Base-by-base conservation (phyloP, 2,329 filamentous ascomycete genomes). In the Onygenales sp. region DNA sequence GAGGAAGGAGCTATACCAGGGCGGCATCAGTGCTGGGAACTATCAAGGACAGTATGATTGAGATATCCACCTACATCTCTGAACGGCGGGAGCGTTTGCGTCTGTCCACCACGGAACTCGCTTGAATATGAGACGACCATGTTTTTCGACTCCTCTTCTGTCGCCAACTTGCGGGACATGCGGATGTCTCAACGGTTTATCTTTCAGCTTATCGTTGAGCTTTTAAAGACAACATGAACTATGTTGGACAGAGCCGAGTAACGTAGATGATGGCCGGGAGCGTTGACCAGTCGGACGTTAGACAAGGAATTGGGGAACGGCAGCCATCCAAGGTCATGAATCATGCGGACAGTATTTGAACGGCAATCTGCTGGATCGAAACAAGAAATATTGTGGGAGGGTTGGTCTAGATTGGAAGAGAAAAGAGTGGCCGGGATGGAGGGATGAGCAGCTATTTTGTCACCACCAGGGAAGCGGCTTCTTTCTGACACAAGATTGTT, bases 41-140 rank as follows among this genome's bases (percentile, higher is more conserved):
- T 27, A 27, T 27, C 21, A 32, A 13, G 4, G 33, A 45, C 31
- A 32, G 27, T 49, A 45, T 17, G 13, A 45, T 13, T 42, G 14
- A 44, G 21, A 39, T 33, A 46, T 37, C 2, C 27, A 52, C 65
- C 61, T 56, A 70, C 68, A 63, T 70, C 68, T 58, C 67, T 62
- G 52, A 70, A 69, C 51, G 68, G 68, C 48, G 68, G 68, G 34
- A 70, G 62, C 27, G 65, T 64, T 54, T 66, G 67, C 40, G 63
- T 57, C 48, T 64, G 63, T 57, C 66, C 64, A 53, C 64, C 59
- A 50, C 64, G 58, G 47, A 65, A 61, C 50, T 64, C 62, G 56
- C 58, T 66, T 55, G 65, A 63, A 58, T 70, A 70, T 52, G 68
- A 68, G 58, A 69, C 65, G 56, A 67, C 65, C 68, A 70, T 70